These are phyloP conservation scores for Pleochaeta shiraiana DNA, from an alignment of 2,329 filamentous ascomycete genomes.

Conservation along the genomic window DNA sequence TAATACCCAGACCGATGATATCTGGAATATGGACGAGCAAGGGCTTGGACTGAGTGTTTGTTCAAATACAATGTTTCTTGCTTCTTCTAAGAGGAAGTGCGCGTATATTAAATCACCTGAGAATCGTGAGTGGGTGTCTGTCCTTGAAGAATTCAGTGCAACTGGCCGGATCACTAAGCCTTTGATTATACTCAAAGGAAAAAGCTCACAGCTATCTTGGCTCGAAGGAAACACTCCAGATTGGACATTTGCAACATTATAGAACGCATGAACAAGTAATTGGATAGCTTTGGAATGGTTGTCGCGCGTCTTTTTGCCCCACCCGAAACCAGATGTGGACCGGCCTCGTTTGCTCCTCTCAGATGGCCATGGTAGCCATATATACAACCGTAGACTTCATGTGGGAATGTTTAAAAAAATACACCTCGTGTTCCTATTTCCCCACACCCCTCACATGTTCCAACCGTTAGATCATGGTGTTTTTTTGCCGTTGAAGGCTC, in stretches of 20 bases:
- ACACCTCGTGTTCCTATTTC: not conserved
- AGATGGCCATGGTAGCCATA: not conserved
- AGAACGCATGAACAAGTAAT: slow-evolving; percentile 18
- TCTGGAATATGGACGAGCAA: too few relatives aligned
- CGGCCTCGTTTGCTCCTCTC: not conserved
- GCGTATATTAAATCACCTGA: too few relatives aligned
- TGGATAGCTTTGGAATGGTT: slow-evolving; percentile 10
- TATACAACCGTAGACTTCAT: not conserved
- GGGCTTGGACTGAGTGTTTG: too few relatives aligned
- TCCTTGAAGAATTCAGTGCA: slow-evolving; percentile 13
- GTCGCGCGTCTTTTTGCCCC: slow-evolving; percentile 15
- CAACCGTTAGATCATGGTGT: slow-evolving; percentile 19
- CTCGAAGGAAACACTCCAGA: slow-evolving; percentile 8
- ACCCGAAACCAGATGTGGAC: slow-evolving; percentile 9
- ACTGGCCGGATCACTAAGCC: slow-evolving; percentile 11
- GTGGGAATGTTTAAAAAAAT: not conserved
- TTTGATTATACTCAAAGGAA: slow-evolving; percentile 14
- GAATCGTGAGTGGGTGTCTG: slow-evolving; percentile 15
- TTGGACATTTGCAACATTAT: slow-evolving; percentile 12
- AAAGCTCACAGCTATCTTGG: slow-evolving; percentile 6
- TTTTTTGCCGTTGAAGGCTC: slow-evolving; percentile 10
- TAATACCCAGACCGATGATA: too few relatives aligned
- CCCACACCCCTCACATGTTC: slow-evolving; percentile 18
- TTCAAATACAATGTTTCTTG: too few relatives aligned
- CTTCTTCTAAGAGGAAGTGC: too few relatives aligned